These are phyloP conservation scores for Diaporthe ampelina DNA, from an alignment of 2,329 filamentous ascomycete genomes.

Conservation along the genomic window DNA sequence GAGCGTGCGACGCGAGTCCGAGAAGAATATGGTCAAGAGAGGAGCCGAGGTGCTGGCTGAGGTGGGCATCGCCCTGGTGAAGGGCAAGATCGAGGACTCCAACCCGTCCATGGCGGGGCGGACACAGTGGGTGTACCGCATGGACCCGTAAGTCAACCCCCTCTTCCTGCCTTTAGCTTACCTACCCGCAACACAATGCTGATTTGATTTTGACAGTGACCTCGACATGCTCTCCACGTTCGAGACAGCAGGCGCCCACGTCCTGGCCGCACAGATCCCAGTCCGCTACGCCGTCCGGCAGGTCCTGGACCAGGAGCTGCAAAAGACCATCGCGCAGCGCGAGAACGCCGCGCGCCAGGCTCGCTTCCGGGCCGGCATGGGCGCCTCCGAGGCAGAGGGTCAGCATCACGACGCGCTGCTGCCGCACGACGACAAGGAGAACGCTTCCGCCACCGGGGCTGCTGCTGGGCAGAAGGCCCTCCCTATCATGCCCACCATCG, in stretches of 20 bases:
- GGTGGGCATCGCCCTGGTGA: constrained; percentile 84
- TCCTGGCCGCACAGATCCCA: constrained; percentile 73
- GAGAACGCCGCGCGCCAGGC: constrained; percentile 77
- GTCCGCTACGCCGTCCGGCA: constrained; percentile 94
- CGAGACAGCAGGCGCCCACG: constrained; percentile 72
- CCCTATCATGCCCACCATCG: constrained; percentile 18
- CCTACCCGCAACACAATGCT: not conserved
- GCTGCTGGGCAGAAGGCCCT: constrained; percentile 46
- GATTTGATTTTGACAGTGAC: constrained; percentile 56
- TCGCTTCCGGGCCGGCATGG: constrained; percentile 69
- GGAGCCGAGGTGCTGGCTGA: constrained; percentile 88
- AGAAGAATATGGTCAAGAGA: constrained; percentile 83
- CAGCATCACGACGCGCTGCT: not conserved
- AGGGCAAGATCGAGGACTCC: constrained; percentile 78
- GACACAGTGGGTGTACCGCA: constrained; percentile 85
- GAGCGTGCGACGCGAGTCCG: constrained; percentile 88
- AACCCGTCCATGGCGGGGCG: constrained; percentile 63
- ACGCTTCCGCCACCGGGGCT: constrained; percentile 46
- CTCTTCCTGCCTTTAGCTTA: not conserved
- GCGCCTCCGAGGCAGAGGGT: constrained; percentile 42
- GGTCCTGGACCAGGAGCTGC: constrained; percentile 91
- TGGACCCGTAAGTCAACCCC: constrained; percentile 83
- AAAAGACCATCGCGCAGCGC: constrained; percentile 77
- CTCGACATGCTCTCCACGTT: constrained; percentile 86
- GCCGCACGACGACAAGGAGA: constrained; percentile 55